phyloP scores from a whole-genome alignment of 225 moss, liverwort and hornwort species.

The Physcomitrium patens region DNA sequence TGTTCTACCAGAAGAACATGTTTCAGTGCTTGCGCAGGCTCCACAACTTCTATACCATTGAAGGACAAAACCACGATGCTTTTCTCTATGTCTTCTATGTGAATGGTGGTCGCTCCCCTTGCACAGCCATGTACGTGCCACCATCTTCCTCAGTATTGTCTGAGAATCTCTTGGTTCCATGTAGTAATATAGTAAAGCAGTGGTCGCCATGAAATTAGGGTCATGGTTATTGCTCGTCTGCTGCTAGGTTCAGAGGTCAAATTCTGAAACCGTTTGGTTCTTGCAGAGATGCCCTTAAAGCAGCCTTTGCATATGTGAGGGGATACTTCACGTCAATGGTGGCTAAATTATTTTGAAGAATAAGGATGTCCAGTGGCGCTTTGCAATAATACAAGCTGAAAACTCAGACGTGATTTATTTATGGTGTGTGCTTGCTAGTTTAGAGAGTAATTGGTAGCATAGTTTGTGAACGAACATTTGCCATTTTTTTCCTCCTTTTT shows the following conservation, averaged over 20 bases:
- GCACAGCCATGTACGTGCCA: slow-evolving; percentile 71
- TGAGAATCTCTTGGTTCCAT: background rate
- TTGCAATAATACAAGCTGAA: slow-evolving; percentile 11
- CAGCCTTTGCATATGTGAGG: slow-evolving; percentile 57
- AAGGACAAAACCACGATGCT: slow-evolving; percentile 80
- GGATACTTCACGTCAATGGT: slow-evolving; percentile 58
- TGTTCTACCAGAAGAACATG: background rate
- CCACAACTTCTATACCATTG: slow-evolving; percentile 82
- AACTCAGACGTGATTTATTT: slow-evolving; percentile 19
- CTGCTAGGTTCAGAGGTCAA: background rate
- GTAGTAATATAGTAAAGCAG: background rate
- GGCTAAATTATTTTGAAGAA: slow-evolving; percentile 65
- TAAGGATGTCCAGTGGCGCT: slow-evolving; percentile 21
- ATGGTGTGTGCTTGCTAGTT: slow-evolving; percentile 23
- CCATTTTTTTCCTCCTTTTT: no score
- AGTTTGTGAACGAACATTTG: background rate
- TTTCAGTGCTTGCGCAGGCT: slow-evolving; percentile 88
- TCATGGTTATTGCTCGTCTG: background rate
- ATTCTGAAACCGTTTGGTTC: background rate
- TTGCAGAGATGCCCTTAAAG: slow-evolving; percentile 73
- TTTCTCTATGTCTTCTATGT: slow-evolving; percentile 86
- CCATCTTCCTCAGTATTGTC: background rate
- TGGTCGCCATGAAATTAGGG: background rate
- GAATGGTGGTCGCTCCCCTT: slow-evolving; percentile 79
- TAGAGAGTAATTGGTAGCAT: background rate